These are phyloP conservation scores for Fusarium austroafricanum DNA, from an alignment of 2,329 filamentous ascomycete species.

Conservation along the genomic window DNA sequence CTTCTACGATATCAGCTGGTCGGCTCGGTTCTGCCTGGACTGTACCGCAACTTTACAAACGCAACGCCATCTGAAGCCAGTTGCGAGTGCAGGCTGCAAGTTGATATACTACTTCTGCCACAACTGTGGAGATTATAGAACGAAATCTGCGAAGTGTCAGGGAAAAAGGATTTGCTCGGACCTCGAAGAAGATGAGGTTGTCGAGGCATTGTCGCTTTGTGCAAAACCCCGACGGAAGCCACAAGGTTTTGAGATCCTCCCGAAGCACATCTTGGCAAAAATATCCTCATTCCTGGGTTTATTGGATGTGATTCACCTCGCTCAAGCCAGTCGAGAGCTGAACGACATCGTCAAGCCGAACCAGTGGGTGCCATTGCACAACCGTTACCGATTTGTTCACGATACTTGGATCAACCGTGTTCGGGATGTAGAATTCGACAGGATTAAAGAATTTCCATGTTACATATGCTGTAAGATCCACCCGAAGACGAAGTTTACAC, in stretches of 20 bases:
- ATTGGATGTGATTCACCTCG: slow-evolving; percentile 13
- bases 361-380: slow-evolving; percentile 25
- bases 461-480: slow-evolving; percentile 29
- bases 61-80: slow-evolving; percentile 4
- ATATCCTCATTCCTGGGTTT: slow-evolving; percentile 18
- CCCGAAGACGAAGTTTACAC: slow-evolving; percentile 11
- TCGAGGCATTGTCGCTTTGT: background rate
- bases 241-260: slow-evolving; percentile 19
- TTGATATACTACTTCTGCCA: slow-evolving; percentile 40
- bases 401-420: slow-evolving; percentile 21
- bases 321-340: slow-evolving; percentile 3
- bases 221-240: background rate
- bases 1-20: background rate
- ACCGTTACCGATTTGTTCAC: slow-evolving; percentile 18
- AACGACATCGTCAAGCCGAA: slow-evolving; percentile 15
- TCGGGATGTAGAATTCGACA: background rate
- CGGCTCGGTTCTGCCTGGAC: slow-evolving; percentile 27
- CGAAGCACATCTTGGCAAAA: slow-evolving; percentile 19
- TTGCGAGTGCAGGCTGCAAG: background rate
- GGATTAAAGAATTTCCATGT: slow-evolving; percentile 18
- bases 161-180: background rate
- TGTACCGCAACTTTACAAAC: slow-evolving; percentile 19
- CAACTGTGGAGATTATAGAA: slow-evolving; percentile 31
- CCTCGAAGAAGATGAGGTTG: background rate
- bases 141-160: slow-evolving; percentile 24